phyloP scores from a whole-genome alignment of 23 red algal species.

The Chondrus crispus region DNA sequence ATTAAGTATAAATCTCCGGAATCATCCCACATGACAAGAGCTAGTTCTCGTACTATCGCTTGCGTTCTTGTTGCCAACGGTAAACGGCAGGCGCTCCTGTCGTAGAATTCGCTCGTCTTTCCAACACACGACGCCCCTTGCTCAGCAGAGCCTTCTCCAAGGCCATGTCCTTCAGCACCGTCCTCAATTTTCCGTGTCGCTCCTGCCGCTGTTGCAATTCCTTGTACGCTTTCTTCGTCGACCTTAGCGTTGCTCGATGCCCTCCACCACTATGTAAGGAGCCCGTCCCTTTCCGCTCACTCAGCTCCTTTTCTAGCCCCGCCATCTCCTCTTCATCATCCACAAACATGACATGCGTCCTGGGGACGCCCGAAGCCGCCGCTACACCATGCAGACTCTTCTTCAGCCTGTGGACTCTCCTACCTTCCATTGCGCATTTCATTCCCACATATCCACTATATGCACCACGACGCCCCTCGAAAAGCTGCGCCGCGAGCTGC shows the following conservation, averaged over 20 bases:
- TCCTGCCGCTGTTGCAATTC: constrained; percentile 6
- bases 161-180: constrained; percentile 37
- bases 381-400: constrained; percentile 44
- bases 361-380: background rate
- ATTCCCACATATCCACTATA: constrained; percentile 52
- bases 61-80: constrained; percentile 55
- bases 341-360: constrained; percentile 3
- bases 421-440: constrained; percentile 54
- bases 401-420: constrained; percentile 17
- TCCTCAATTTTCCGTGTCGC: constrained; percentile 21
- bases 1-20: too few species aligned
- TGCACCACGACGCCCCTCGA: too few species aligned
- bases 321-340: constrained; percentile 24
- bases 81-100: constrained; percentile 74
- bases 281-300: too few species aligned
- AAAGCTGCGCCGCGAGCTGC: too few species aligned
- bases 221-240: constrained; percentile 8
- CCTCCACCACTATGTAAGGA: too few species aligned
- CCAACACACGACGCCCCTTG: constrained; percentile 34
- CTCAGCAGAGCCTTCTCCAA: constrained; percentile 14
- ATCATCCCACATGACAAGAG: too few species aligned
- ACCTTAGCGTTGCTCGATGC: too few species aligned
- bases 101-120: constrained; percentile 10
- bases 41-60: constrained; percentile 10
- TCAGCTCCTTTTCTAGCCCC: background rate